These are phyloP conservation scores for Fonsecaea erecta DNA, from an alignment of 2,329 filamentous ascomycete species.

Conservation along the genomic window DNA sequence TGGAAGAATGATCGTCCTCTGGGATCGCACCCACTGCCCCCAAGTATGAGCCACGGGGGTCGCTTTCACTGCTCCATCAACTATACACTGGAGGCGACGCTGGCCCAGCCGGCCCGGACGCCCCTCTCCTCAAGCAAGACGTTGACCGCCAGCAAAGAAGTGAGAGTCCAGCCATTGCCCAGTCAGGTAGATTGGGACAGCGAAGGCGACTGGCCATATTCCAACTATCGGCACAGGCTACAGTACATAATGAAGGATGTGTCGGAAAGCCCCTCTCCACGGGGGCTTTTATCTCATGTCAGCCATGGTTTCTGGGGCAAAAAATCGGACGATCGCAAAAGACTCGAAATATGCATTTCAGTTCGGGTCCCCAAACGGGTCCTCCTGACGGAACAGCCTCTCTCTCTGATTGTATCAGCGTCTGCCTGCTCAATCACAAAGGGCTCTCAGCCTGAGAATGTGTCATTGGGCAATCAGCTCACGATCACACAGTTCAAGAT, in stretches of 20 bases:
- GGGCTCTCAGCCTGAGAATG: too few species aligned
- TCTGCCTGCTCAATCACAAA: too few species aligned
- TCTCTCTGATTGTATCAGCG: constrained; percentile 10
- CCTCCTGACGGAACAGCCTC: constrained; percentile 7
- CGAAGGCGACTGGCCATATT: constrained; percentile 14
- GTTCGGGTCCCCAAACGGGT: constrained; percentile 18
- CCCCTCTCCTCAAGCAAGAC: background rate
- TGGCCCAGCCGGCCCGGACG: background rate
- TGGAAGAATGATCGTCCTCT: constrained; percentile 19
- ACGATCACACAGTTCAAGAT: constrained; percentile 17
- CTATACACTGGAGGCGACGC: constrained; percentile 19
- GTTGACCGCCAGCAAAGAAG: background rate
- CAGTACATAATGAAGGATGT: background rate
- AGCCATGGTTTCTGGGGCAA: background rate
- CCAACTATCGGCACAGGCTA: constrained; percentile 14
- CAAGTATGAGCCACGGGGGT: constrained; percentile 16
- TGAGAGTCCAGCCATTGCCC: constrained; percentile 8
- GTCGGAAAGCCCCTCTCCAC: background rate
- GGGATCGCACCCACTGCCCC: constrained; percentile 23
- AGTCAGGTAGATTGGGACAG: background rate
- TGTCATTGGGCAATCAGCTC: background rate
- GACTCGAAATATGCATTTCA: constrained; percentile 14
- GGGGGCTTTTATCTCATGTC: background rate
- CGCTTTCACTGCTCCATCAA: constrained; percentile 15
- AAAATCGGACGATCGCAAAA: too few species aligned